Conservation (phyloP, 164 flowering plant genomes). For the Kingdonia uniflora region DNA sequence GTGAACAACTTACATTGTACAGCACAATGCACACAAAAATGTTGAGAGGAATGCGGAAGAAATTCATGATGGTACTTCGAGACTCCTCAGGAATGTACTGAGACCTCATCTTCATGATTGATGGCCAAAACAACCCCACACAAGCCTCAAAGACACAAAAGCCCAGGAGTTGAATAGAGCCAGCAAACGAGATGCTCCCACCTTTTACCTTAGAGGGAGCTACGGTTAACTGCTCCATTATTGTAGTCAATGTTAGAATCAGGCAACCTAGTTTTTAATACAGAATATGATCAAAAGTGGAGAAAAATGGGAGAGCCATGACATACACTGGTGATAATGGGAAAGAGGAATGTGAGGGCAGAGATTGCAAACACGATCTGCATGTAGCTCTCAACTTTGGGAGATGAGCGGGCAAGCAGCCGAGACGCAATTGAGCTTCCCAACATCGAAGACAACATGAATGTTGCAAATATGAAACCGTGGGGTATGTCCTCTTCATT, state of each 20-base stretch:
- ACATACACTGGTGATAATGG: conserved; percentile 63
- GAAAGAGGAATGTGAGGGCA: conserved; percentile 63
- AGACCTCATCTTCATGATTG: conserved; percentile 97
- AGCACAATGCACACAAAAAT: conserved; percentile 86
- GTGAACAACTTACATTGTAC: conserved; percentile 56
- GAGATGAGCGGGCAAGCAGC: conserved; percentile 53
- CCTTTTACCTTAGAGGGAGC: conserved; percentile 57
- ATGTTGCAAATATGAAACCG: conserved; percentile 94
- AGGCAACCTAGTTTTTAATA: neutral
- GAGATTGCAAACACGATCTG: conserved; percentile 78
- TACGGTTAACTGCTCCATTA: conserved; percentile 49
- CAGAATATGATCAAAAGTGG: too few relatives aligned
- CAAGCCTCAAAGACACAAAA: conserved; percentile 89
- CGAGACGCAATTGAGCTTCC: conserved; percentile 94
- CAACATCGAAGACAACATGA: conserved; percentile 96
- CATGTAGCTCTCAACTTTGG: conserved; percentile 90
- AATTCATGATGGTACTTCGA: conserved; percentile 97
- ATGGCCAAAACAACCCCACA: conserved; percentile 97
- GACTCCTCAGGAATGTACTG: conserved; percentile 98
- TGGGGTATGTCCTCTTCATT: conserved; percentile 94
- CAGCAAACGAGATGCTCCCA: conserved; percentile 66
- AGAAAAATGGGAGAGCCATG: neutral
- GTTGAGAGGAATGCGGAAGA: conserved; percentile 96
- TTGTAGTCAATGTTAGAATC: conserved; percentile 15
- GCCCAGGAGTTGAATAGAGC: conserved; percentile 76